Conservation (phyloP, 495 filamentous ascomycete species). For the Penicillium ucsense region DNA sequence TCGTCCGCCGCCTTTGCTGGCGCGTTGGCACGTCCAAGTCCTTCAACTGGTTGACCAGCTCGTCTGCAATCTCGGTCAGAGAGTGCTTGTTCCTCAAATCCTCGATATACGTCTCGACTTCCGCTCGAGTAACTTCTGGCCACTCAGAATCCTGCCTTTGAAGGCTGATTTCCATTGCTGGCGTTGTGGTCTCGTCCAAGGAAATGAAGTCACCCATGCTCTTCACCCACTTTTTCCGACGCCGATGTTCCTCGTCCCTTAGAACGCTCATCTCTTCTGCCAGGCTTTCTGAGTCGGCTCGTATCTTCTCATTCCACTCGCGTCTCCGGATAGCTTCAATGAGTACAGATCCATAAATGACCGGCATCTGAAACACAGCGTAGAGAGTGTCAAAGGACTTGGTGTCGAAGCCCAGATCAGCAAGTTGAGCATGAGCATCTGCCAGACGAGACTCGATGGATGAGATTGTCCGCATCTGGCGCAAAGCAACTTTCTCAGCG, state of each 20-base stretch:
- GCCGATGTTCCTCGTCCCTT: constrained; percentile 81
- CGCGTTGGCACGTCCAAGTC: constrained; percentile 59
- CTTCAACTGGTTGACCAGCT: constrained; percentile 57
- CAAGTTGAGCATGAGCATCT: constrained; percentile 59
- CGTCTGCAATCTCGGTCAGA: constrained; percentile 37
- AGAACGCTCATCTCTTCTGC: constrained; percentile 86
- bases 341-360: constrained; percentile 79
- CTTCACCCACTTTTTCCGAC: constrained; percentile 85
- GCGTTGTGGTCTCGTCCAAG: constrained; percentile 51
- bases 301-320: constrained; percentile 88
- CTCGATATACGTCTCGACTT: constrained; percentile 46
- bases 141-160: constrained; percentile 69
- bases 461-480: constrained; percentile 72
- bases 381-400: constrained; percentile 68
- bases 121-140: constrained; percentile 54
- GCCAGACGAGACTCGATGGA: constrained; percentile 63
- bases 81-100: constrained; percentile 34
- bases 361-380: constrained; percentile 68
- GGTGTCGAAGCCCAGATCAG: constrained; percentile 56
- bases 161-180: constrained; percentile 77
- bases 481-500: constrained; percentile 47
- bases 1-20: constrained; percentile 66
- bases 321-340: constrained; percentile 75
- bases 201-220: constrained; percentile 53
- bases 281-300: constrained; percentile 68